Percentiles rank a stretch among this genome's conserved stretches.
Conservation (phyloP, 129 eudicot species). For the Flaveria bidentis region DNA sequence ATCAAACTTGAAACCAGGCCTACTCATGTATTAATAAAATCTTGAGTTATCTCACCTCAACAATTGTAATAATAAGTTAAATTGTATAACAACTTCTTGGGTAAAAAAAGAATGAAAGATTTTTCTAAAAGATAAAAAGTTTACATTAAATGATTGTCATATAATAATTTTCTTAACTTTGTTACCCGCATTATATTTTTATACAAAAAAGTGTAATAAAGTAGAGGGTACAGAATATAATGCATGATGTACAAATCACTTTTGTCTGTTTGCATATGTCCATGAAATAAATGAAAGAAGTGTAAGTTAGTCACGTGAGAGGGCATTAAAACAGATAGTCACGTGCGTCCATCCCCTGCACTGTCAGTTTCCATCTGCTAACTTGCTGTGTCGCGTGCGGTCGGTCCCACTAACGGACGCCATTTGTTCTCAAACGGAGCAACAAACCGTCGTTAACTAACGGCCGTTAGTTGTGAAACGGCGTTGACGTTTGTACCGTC, state of each 20-base stretch:
- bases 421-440: conserved; percentile 11
- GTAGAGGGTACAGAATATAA: neutral
- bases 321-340: conserved; percentile 33
- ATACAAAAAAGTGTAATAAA: neutral
- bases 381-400: conserved; percentile 39
- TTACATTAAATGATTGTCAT: no score
- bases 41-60: no score
- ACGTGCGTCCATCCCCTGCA: conserved; percentile 35
- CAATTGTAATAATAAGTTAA: no score
- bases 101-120: no score
- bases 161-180: no score
- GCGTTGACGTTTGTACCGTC: conserved; percentile 23
- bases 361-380: conserved; percentile 18
- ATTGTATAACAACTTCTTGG: no score
- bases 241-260: conserved; percentile 12
- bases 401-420: conserved; percentile 32
- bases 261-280: conserved; percentile 24
- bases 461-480: conserved; percentile 21
- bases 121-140: no score
- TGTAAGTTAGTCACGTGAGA: conserved; percentile 34
- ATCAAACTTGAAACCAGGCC: no score
- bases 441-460: neutral
- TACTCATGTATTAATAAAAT: no score
- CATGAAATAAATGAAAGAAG: conserved; percentile 18
- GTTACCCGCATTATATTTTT: no score